Percentiles rank a stretch among this genome's conserved stretches.
Conservation (phyloP, 345 rosid genomes). For the Cochlearia excelsa region DNA sequence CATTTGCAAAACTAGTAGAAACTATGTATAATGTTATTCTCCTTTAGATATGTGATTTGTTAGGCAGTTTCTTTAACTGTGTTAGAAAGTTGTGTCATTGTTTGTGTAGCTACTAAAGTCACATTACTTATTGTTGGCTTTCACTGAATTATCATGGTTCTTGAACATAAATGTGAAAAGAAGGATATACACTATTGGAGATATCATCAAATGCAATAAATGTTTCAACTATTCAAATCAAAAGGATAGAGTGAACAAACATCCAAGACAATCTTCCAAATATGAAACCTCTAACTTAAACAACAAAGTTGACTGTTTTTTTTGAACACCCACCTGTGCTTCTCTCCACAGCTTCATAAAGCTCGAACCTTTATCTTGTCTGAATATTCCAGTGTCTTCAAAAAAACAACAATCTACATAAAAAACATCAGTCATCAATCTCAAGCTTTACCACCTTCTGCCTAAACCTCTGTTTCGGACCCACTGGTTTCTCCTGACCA, state of each 20-base stretch:
- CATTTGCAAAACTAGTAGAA: not conserved
- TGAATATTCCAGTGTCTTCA: not conserved
- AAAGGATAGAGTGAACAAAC: slow-evolving; percentile 22
- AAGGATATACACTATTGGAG: not conserved
- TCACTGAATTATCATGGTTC: no score
- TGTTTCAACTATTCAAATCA: slow-evolving; percentile 13
- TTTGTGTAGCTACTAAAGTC: no score
- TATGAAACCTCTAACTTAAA: slow-evolving; percentile 8
- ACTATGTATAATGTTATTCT: no score
- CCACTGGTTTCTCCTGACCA: slow-evolving; percentile 42
- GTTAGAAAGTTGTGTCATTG: no score
- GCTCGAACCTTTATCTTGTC: slow-evolving; percentile 12
- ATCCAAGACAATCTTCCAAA: slow-evolving; percentile 16
- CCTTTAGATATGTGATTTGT: not conserved
- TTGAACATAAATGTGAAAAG: not conserved
- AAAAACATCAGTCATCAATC: slow-evolving; percentile 19
- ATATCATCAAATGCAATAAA: slow-evolving; percentile 15
- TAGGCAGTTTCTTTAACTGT: not conserved
- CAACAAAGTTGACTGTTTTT: not conserved
- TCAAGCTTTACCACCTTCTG: slow-evolving; percentile 27
- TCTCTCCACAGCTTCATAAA: slow-evolving; percentile 9
- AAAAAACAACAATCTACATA: no score
- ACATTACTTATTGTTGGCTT: no score
- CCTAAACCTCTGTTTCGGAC: slow-evolving; percentile 39
- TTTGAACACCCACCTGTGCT: not conserved